Evolutionary conservation across 2,329 filamentous ascomycete genomes (phyloP), one percentile per base, ranked within the genome.

Genomic region (Fusarium sp.): DNA sequence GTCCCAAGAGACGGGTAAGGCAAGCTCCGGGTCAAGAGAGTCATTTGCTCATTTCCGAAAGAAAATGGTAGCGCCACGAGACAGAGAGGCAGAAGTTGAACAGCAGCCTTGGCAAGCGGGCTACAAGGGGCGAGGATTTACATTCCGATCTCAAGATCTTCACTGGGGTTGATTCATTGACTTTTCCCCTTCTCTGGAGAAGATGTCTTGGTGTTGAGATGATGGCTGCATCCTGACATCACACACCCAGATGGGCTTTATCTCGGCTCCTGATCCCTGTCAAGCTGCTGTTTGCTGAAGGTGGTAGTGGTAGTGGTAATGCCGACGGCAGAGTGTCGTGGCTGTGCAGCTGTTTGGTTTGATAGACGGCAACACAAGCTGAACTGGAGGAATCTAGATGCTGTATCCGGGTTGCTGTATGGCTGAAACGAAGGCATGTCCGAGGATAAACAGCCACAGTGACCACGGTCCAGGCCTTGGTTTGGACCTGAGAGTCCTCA

Each of bases 91-190:
- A 54, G 62, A 39, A 12, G 48, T 34, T 50, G 39, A 61, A 53
- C 40, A 51, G 34, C 23, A 16, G 36, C 16, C 67, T 68, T 71
- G 54, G 63, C 63, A 53, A n/a, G 12, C 9, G 10, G 53, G 60
- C 66, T 65, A 47, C 47, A 52, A 54, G 39, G 55, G 67, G 55
- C 41, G 56, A 58, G 41, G 64, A 66, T 69, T 71, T 53, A 47
- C 68, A 66, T 71, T 71, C 68, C 66, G 55, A 65, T 56, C 68
- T 31, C 13, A 51, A 39, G 68, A 71, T 71, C 68, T 59, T 59
- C 60, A 18, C 57, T 28, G 27, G 68, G 68, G 43, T 68, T 53
- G 44, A 69, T 71, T 71, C 68, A 68, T 54, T 65, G 55, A 71
- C 53, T 48, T 36, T 47, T 30, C 23, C 23, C 23, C n/a, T 47